Base-by-base conservation (phyloP, 768 basidiomycete genomes). In the Tylopilus intermedius region DNA sequence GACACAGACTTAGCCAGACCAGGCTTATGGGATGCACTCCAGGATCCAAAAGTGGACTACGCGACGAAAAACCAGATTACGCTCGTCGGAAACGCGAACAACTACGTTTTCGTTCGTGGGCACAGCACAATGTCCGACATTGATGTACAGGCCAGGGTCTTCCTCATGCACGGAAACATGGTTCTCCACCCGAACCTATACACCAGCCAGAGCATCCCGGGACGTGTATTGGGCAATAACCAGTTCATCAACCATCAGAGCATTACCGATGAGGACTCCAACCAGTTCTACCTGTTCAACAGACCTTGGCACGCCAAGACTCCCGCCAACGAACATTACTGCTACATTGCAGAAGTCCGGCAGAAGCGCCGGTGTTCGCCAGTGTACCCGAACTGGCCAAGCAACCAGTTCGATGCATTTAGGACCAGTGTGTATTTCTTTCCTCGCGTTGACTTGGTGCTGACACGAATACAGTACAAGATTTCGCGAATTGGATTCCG, bases 81-180 rank as follows among this genome's bases (percentile, higher is more conserved):
- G 40, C 53, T 57, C 11, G 44, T 55, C 10, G 56, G 56, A 33
- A 27, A 21, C n/a, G 10, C 14, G 13, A 21, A 50, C 40, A 57
- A 54, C 18, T 57, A 57, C n/a, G 9, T 57, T 39, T 57, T 50
- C 35, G 2, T 57, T 4, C 53, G 56, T 7, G 56, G 56, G 7
- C 56, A 57, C 35, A 55, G 53, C 48, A 55, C 52, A 13, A 30
- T 47, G 6, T 4, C 45, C 7, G 52, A 49, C 18, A 54, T 56
- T 33, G 55, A 56, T 32, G 44, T 54, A 10, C 52, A 56, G 27
- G 30, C 39, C n/a, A 56, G 51, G 29, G 1, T 56, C 8, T 56
- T 30, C 5, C 37, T 32, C 2, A 4, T 56, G 6, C 2, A 1
- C 0, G 26, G 30, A n/a, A 41, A 5, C 10, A 3, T 43, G 27